Evolutionary conservation across 1,139 yeast genomes (phyloP).

Genomic region (Suhomyces bolitotheri): DNA sequence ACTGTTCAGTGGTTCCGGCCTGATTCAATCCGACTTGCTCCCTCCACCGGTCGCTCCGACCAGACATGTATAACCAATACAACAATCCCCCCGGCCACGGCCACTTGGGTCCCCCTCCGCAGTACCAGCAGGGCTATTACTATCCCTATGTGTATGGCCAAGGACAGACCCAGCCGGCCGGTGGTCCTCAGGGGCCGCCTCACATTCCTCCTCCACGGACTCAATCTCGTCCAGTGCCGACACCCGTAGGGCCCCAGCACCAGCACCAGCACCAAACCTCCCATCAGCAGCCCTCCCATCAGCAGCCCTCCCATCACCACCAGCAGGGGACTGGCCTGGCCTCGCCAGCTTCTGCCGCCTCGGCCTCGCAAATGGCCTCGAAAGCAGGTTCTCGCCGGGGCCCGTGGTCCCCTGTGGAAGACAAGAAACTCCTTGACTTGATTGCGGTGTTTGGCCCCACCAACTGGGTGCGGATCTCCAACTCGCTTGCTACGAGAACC

Average conservation of each 20-base stretch:
- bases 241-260: background rate
- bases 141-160: conserved; percentile 6
- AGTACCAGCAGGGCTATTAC: conserved; percentile 9
- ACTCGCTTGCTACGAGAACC: conserved; percentile 70
- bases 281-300: background rate
- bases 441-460: conserved; percentile 78
- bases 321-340: no score
- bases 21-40: background rate
- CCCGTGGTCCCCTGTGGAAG: conserved; percentile 91
- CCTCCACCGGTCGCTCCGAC: background rate
- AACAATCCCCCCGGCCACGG: conserved; percentile 7
- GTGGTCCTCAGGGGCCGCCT: background rate
- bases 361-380: conserved; percentile 1
- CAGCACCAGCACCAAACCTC: background rate
- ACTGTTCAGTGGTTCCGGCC: no score
- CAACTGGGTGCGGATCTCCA: conserved; percentile 87
- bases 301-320: background rate
- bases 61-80: conserved; percentile 10
- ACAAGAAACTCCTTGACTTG: conserved; percentile 66
- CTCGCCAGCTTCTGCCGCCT: conserved; percentile 1
- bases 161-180: background rate
- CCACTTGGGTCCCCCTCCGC: conserved; percentile 10
- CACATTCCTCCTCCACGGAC: background rate
- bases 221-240: background rate
- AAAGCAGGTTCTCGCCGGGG: conserved; percentile 47